Evolutionary conservation across 1,284 basidiomycete species (phyloP).

Genomic region (Anthracocystis setariae): DNA sequence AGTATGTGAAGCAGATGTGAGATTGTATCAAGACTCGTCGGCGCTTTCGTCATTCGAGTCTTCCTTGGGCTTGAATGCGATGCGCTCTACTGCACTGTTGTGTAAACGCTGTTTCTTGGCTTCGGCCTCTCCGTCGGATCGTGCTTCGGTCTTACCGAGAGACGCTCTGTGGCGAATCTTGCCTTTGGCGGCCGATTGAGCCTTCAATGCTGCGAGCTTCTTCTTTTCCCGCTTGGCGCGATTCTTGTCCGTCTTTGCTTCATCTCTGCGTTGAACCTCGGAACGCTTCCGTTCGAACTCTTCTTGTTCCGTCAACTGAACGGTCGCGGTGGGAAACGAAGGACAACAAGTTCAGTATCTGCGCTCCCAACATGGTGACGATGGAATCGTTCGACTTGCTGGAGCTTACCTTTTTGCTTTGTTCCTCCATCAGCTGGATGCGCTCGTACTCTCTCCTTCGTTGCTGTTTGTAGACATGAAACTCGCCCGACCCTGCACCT

Average conservation of each 20-base stretch:
- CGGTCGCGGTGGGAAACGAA: not conserved
- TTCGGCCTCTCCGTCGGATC: constrained; percentile 15
- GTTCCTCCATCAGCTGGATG: constrained; percentile 87
- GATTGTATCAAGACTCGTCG: constrained; percentile 2
- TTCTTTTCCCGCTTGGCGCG: constrained; percentile 63
- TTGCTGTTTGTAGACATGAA: constrained; percentile 95
- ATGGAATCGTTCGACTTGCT: not conserved
- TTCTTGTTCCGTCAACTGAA: constrained; percentile 46
- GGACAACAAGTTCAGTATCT: not conserved
- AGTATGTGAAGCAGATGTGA: not conserved
- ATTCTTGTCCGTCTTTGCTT: constrained; percentile 63
- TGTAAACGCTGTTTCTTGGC: constrained; percentile 35
- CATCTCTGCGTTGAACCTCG: constrained; percentile 62
- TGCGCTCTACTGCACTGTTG: constrained; percentile 21
- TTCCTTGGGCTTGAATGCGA: constrained; percentile 31
- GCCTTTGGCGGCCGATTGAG: constrained; percentile 33
- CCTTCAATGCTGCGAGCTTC: constrained; percentile 47
- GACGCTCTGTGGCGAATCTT: constrained; percentile 11
- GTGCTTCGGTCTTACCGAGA: not conserved
- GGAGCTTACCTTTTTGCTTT: constrained; percentile 76
- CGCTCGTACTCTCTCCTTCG: constrained; percentile 94
- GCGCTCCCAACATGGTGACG: not conserved
- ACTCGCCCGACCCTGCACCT: constrained; percentile 67
- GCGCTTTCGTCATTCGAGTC: constrained; percentile 11
- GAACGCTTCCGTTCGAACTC: constrained; percentile 49